Base-by-base conservation (phyloP, 2,329 filamentous ascomycete genomes). In the Pestalotiopsis sp. region DNA sequence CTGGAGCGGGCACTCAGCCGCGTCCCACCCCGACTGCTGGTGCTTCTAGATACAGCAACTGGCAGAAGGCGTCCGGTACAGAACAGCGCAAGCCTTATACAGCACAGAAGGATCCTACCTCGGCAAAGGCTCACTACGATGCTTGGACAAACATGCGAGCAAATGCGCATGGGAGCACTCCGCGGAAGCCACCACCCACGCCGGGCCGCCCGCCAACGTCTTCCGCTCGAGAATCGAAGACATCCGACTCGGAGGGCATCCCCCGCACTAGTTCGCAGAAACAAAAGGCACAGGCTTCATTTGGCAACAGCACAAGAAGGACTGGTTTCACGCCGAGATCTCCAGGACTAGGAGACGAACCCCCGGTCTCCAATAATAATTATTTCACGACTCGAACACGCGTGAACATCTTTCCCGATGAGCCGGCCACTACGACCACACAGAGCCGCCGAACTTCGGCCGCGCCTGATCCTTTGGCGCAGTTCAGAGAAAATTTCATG, bases 211-310 rank as follows among this genome's bases (percentile, higher is more conserved):
- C 77, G 25, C 71, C 77, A 3, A 74, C 77, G 2, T 75, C 76
- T 25, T 73, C 77, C 13, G 62, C 75, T 17, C 74, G 73, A 25
- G 76, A 75, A 39, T 65, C 71, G 9, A 74, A 71, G 52, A 62
- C 74, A 5, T 67, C 81, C 0, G 70, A 72, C 4, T 69, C 75
- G 9, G 71, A 72, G 36, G 56, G 61, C 23, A 83, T 85, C 4
- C 83, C 86, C 9, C 81, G 84, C 57, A 86, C 86, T 2, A 84
- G 87, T 9, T 84, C 84, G 12, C 86, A 87, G 61, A 83, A 81
- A 69, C 83, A 87, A 70, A 85, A 87, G 66, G 83, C 84, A 9
- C 82, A 89, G 61, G 87, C 87, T 17, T 82, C 87, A 0, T 90
- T 90, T 74, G 87, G 87, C 14, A 77, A 68, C 57, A 74, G 77